Evolutionary conservation across 148 eudicot genomes (phyloP), one percentile per base, ranked within the genome.

Genomic region (Rhododendron griersonianum): DNA sequence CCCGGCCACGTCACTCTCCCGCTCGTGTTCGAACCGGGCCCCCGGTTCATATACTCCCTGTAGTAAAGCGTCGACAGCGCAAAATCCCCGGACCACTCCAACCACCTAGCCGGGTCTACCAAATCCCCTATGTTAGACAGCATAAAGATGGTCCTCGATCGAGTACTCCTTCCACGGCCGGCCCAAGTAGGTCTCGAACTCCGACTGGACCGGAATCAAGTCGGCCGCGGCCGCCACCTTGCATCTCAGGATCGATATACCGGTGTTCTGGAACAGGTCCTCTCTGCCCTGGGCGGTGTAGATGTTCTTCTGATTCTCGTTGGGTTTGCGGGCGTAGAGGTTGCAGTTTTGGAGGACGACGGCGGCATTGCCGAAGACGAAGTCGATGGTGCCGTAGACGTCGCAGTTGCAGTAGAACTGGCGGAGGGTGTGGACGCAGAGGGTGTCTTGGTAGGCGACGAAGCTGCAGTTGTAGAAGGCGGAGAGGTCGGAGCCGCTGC

Each of bases 391-490:
- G 15, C 99, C 99, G 76, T 96, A 95, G 16, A 96, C 41, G 89
- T 95, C 98, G 80, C 99, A 96, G 14, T 94, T 94, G n/a, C 96
- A 92, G 80, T 93, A 96, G 86, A 96, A 96, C 61, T 96, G 99
- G 28, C 99, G 92, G 44, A 95, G 92, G 35, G 98, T 91, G 88
- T 96, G 99, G 82, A 88, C 89, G 81, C 95, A 96, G 28, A 96
- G 93, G 3, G 99, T 95, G 95, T 95, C 99, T 80, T 96, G 99
- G 90, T 95, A 96, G 81, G 86, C 98, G 0, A 94, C 85, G 77
- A 96, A 96, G 89, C 95, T 95, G 87, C 99, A 96, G 76, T 91
- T 91, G 95, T 92, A 95, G 89, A 96, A 96, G 21, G 94, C 95
- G 0, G 99, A 93, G 82, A 95, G 86, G 84, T 96, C 98, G 4